Conservation (phyloP, 345 rosid species). For the Citrus trifoliata region DNA sequence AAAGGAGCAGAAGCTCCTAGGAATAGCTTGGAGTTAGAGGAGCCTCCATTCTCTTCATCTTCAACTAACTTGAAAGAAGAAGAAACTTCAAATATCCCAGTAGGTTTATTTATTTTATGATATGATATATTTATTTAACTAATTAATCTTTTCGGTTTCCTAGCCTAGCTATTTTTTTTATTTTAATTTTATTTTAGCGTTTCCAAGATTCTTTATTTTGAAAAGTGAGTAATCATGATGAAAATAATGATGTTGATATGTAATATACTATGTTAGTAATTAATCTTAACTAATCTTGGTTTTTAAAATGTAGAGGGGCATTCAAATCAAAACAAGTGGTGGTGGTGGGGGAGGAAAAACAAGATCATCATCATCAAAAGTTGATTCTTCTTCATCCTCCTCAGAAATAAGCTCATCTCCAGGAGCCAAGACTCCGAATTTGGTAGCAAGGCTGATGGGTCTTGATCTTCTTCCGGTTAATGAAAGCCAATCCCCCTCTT, state of each 20-base stretch:
- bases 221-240: constrained; percentile 25
- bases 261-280: neutral
- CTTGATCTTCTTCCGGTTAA: constrained; percentile 68
- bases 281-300: neutral
- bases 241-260: constrained; percentile 8
- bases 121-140: neutral
- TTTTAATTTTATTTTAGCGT: neutral
- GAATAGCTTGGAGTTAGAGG: constrained; percentile 78
- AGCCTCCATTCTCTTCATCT: constrained; percentile 35
- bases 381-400: constrained; percentile 23
- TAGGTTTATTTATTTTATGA: constrained; percentile 25
- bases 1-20: constrained; percentile 76
- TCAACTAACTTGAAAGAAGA: constrained; percentile 20
- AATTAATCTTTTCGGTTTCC: constrained; percentile 23
- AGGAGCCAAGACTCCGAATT: constrained; percentile 69
- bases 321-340: constrained; percentile 62
- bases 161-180: neutral
- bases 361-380: constrained; percentile 10
- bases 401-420: constrained; percentile 70
- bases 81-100: constrained; percentile 46
- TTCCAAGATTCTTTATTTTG: constrained; percentile 17
- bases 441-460: constrained; percentile 94
- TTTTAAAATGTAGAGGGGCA: constrained; percentile 47
- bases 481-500: constrained; percentile 49
- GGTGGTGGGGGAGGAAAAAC: constrained; percentile 25